Evolutionary conservation across 1,284 basidiomycete species (phyloP), one percentile per base, ranked within the genome.

Genomic region (Cutaneotrichosporon daszewskae): DNA sequence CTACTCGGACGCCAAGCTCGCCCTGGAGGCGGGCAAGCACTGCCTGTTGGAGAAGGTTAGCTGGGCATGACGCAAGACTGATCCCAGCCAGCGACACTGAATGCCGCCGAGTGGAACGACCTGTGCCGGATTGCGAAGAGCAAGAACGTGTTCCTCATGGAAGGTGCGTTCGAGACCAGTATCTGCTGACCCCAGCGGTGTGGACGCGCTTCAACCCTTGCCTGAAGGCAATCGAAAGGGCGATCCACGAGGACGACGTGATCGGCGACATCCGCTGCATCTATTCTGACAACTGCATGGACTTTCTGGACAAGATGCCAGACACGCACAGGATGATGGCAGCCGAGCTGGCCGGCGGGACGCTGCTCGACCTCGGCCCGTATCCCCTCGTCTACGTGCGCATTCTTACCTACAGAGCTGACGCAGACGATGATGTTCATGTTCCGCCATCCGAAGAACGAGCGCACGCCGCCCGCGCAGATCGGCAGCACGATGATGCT

Each of bases 331-430:
- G 45, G 2, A 82, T 42, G 26, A 14, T 88, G 51, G 80, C 89
- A 57, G 87, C 89, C 2, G 67, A 72, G 13, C 75, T 92, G 3
- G 89, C 85, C 17, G 89, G 89, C n/a, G 89, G 89, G 1, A 85
- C 82, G 6, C 62, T 94, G 26, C 77, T 92, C 31, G 90, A 92
- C 65, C 74, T 84, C 53, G 85, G 85, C 0, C 84, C 86, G n/a
- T 89, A 89, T 68, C 85, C 85, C 2, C 74, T 87, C 47, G 76
- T 88, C 54, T 87, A n/a, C n/a, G n/a, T n/a, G n/a, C n/a, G n/a
- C n/a, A n/a, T n/a, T n/a, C n/a, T n/a, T n/a, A n/a, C n/a, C n/a
- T n/a, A n/a, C n/a, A n/a, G n/a, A n/a, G n/a, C n/a, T n/a, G n/a
- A n/a, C n/a, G n/a, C n/a, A 86, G 86, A 82, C 85, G 8, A 82